phyloP scores from a whole-genome alignment of 2,329 filamentous ascomycete genomes.

The Venturia asperata region DNA sequence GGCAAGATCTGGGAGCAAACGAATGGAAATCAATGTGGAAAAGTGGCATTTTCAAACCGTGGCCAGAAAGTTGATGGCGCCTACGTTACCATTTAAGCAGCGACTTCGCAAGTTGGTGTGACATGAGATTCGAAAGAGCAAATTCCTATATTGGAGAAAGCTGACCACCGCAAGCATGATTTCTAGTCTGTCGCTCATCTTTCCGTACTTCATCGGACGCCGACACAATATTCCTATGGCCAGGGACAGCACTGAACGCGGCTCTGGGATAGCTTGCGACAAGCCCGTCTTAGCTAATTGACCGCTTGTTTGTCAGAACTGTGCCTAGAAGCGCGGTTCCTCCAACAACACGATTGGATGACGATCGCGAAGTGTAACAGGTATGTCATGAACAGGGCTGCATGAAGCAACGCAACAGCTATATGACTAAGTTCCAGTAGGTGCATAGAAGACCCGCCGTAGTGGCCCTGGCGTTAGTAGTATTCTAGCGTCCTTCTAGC shows the following conservation, averaged over 20 bases:
- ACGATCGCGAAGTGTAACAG: neutral
- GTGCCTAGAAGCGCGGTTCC: neutral
- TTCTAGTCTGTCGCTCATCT: too few species aligned
- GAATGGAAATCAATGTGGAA: neutral
- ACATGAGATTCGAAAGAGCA: neutral
- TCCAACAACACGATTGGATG: neutral
- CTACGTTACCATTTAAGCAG: neutral
- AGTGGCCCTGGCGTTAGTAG: neutral
- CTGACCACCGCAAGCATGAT: neutral
- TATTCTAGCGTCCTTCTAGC: constrained; percentile 12
- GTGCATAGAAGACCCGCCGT: neutral
- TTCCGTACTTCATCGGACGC: neutral
- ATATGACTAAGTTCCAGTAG: constrained; percentile 6
- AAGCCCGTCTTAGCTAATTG: neutral
- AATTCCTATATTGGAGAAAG: neutral
- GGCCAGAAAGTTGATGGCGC: too few species aligned
- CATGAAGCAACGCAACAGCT: constrained; percentile 1
- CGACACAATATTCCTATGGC: neutral
- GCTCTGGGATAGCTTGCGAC: neutral
- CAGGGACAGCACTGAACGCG: neutral
- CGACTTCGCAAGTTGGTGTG: neutral
- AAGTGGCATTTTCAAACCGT: too few species aligned
- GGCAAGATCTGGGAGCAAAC: neutral
- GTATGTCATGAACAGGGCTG: constrained; percentile 10
- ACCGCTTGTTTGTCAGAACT: constrained; percentile 2